Evolutionary conservation across 2,329 filamentous ascomycete genomes (phyloP), one percentile per base, ranked within the genome.

Genomic region (Colletotrichum musicola): DNA sequence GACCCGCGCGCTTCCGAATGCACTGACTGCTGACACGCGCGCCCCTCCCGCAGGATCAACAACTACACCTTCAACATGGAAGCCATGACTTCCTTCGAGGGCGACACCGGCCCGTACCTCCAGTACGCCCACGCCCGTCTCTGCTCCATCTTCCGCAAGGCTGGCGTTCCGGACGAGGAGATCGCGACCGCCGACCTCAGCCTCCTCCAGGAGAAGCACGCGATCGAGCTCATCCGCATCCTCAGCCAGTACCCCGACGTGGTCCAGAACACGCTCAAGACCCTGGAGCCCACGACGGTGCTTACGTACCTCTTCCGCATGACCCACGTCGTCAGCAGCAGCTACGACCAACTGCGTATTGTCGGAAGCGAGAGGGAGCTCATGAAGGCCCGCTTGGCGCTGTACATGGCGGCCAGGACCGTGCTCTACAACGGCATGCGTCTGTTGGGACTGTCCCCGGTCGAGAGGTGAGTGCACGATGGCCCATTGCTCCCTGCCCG

Each of bases 191-290:
- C 92, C 20, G 88, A 95, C 77, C 82, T 93, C 58, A 85, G 85
- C 12, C 86, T 94, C 49, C 86, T 95, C 35, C 89, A 84, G 1
- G 93, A 94, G 80, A 82, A 88, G 46, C 92, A 94, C 76, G 93
- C 92, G 22, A 79, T 90, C 55, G 90, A 94, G 74, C 85, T 95
- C 46, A 86, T 94, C 72, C 89, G 94, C 38, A 85, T 92, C 53
- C 86, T 97, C n/a, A 87, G 91, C 9, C 92, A 94, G 77, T 97
- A 93, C 87, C 94, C 94, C 2, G 94, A 97, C 74, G 92, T 94
- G 5, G 89, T 97, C 67, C 85, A 91, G 76, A 95, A 95, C 80
- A 95, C 94, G 0, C 84, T 96, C 74, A 93, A 93, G 84, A 97
- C 93, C 0, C 86, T 94, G 22, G 94, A 97, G 80, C 93, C 93